A percentile compares a stretch with the other conserved stretches of the same genome.
phyloP scores from a whole-genome alignment of 257 asterid genomes.

The Penstemon newberryi region DNA sequence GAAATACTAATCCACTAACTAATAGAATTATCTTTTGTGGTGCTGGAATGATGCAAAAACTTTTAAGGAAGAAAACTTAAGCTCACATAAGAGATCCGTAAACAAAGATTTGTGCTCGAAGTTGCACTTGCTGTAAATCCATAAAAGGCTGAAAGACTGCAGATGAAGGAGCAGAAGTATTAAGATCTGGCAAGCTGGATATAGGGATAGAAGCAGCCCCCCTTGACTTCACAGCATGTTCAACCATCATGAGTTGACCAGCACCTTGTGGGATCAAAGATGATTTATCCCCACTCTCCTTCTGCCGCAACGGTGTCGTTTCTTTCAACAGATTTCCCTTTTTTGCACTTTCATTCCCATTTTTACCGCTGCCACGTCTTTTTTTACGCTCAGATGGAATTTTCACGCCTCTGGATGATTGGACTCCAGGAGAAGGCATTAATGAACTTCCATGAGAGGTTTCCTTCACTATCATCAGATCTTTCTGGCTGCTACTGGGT shows the following conservation, averaged over 20 bases:
- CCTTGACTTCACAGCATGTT: constrained; percentile 46
- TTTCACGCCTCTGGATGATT: constrained; percentile 46
- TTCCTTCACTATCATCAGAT: constrained; percentile 42
- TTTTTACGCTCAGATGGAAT: constrained; percentile 3
- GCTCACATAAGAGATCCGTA: constrained; percentile 99
- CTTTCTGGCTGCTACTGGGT: constrained; percentile 46
- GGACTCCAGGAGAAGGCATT: constrained; percentile 37
- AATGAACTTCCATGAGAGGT: constrained; percentile 44
- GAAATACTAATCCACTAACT: constrained; percentile 5
- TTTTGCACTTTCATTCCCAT: neutral
- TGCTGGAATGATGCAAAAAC: neutral
- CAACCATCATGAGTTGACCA: constrained; percentile 54
- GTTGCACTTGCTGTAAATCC: constrained; percentile 78
- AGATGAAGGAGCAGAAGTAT: constrained; percentile 14
- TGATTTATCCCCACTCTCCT: constrained; percentile 50
- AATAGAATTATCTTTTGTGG: neutral
- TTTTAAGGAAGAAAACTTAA: constrained; percentile 13
- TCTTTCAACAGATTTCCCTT: constrained; percentile 39
- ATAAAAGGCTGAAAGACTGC: constrained; percentile 56
- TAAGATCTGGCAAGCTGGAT: neutral
- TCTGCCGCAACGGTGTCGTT: constrained; percentile 48
- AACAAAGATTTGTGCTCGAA: constrained; percentile 40
- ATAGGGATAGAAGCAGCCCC: constrained; percentile 19
- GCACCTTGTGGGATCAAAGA: constrained; percentile 48
- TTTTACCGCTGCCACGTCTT: neutral